Conservation (phyloP, 2,329 filamentous ascomycete species). For the Akanthomyces lecanii region DNA sequence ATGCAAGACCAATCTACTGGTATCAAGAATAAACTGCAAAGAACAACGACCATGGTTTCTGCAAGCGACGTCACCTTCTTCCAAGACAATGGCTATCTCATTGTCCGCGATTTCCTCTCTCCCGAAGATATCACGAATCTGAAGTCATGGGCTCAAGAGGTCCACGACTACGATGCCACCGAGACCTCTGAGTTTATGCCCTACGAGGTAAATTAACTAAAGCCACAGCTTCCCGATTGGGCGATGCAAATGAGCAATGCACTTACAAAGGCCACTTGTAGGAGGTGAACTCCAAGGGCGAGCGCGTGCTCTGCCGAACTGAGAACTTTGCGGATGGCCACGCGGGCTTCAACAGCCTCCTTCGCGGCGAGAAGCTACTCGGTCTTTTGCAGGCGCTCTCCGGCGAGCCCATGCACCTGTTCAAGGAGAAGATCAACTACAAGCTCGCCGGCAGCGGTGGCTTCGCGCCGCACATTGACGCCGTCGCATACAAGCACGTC, state of each 20-base stretch:
- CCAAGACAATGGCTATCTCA: slow-evolving; percentile 20
- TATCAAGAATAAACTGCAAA: not conserved
- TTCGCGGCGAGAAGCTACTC: slow-evolving; percentile 20
- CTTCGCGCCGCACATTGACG: slow-evolving; percentile 24
- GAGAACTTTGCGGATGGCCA: slow-evolving; percentile 23
- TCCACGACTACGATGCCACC: slow-evolving; percentile 20
- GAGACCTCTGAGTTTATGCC: slow-evolving; percentile 19
- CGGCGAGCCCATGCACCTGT: slow-evolving; percentile 21
- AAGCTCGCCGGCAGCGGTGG: slow-evolving; percentile 23
- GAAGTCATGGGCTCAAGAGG: slow-evolving; percentile 20
- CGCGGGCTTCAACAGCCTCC: slow-evolving; percentile 18
- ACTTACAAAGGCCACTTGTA: not conserved
- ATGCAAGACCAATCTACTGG: not conserved
- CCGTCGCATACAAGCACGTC: slow-evolving; percentile 22
- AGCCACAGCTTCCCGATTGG: too few species aligned
- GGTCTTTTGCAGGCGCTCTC: slow-evolving; percentile 17
- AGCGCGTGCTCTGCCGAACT: slow-evolving; percentile 21
- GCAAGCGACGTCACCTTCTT: slow-evolving; percentile 17
- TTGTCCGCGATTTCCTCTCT: slow-evolving; percentile 20
- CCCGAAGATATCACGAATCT: slow-evolving; percentile 14
- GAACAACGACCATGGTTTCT: slow-evolving; percentile 13
- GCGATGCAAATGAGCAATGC: too few species aligned
- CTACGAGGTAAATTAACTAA: slow-evolving; percentile 9
- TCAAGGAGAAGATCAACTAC: slow-evolving; percentile 24
- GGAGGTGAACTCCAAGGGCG: slow-evolving; percentile 20